Evolutionary conservation across 73 alveolate species (phyloP).

Genomic region (Tetrahymena malaccensis): DNA sequence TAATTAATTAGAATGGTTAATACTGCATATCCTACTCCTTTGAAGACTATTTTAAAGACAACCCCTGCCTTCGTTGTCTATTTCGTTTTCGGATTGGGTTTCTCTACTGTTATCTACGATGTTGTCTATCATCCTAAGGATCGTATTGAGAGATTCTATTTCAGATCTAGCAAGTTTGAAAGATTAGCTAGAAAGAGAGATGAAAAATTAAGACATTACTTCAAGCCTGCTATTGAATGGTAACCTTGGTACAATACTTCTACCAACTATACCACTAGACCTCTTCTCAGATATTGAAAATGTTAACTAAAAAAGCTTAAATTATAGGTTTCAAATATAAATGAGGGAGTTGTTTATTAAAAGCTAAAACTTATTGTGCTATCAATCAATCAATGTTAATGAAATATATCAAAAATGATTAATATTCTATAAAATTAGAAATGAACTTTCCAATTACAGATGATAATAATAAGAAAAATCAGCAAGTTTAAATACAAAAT

Average conservation of each 20-base stretch:
- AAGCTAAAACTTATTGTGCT: not conserved
- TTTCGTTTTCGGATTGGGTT: conserved; percentile 15
- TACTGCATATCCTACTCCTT: conserved; percentile 30
- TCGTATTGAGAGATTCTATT: conserved; percentile 36
- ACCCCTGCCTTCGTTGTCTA: conserved; percentile 33
- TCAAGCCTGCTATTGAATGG: conserved; percentile 30
- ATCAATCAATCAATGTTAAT: not conserved
- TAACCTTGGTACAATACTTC: conserved; percentile 9
- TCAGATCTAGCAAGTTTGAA: conserved; percentile 36
- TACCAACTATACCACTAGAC: not conserved
- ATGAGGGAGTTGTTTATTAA: not conserved
- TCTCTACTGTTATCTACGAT: conserved; percentile 30
- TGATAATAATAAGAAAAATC: not conserved
- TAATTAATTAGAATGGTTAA: not conserved
- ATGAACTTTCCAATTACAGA: not conserved
- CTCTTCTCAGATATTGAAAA: not conserved
- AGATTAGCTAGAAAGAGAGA: conserved; percentile 35
- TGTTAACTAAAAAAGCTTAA: not conserved
- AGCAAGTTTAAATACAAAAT: not conserved
- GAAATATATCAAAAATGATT: not conserved
- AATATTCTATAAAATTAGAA: not conserved
- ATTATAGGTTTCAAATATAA: not conserved
- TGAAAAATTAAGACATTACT: conserved; percentile 3
- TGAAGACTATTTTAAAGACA: conserved; percentile 28
- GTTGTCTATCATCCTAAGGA: conserved; percentile 29